Conservation (phyloP, 305 asterid species). For the Solanum hybrid region DNA sequence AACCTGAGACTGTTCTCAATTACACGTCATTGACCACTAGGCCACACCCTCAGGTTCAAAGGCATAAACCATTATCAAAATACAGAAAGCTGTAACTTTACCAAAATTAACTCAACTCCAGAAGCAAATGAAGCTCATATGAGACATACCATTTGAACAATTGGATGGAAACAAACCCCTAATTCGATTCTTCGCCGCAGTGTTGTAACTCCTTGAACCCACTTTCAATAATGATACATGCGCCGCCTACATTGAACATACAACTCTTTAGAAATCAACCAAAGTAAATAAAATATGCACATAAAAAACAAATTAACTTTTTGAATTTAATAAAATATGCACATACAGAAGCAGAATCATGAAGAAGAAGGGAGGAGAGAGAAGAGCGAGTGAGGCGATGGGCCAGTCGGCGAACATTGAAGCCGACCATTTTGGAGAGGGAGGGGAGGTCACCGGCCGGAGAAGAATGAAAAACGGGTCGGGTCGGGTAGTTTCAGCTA, state of each 20-base stretch:
- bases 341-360: background rate
- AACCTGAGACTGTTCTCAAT: background rate
- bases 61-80: background rate
- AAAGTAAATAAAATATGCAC: background rate
- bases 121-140: background rate
- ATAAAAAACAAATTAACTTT: background rate
- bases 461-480: background rate
- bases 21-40: background rate
- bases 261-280: background rate
- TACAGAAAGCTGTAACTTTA: background rate
- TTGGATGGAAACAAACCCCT: background rate
- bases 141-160: background rate
- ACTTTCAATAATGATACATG: background rate
- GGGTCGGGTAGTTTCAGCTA: background rate
- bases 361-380: background rate
- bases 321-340: background rate
- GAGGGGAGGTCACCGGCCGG: background rate
- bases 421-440: constrained; percentile 1
- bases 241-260: background rate
- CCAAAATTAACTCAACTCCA: background rate
- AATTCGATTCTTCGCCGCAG: background rate
- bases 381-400: background rate
- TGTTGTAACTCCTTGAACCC: background rate
- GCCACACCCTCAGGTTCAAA: background rate
- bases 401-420: background rate